Base-by-base conservation (phyloP, 305 asterid genomes). In the Ruellia speciosa region DNA sequence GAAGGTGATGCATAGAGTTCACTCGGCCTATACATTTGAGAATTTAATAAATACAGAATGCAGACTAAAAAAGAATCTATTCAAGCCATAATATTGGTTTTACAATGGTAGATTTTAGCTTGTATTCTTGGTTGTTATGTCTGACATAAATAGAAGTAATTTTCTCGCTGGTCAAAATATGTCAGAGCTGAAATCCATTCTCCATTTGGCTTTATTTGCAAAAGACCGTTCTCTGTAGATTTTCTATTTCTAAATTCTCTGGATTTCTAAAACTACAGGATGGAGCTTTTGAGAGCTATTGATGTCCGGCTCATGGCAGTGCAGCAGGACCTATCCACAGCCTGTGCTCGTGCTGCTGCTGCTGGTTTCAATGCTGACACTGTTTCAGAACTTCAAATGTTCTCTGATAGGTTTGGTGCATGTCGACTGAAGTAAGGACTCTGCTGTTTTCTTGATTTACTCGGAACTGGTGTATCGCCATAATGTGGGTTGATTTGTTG, bases 261-360 rank as follows among this genome's bases (percentile, higher is more conserved):
- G 18, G 52, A 28, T 40, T 37, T 2, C 53, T 14, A 31, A 47
- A 17, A 59, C 45, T 56, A 58, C 78, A 86, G 95, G 82, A 86
- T 81, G 78, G 95, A 86, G 77, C 72, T 83, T 62, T 66, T 77
- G 67, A 75, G 85, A 77, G 92, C 95, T 59, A 86, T 86, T 61
- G 95, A 83, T 74, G 84, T 83, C 58, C 76, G 95, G 81, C 85
- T 86, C 63, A 76, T 56, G 46, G 86, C 92, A 18, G 95, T 77
- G 47, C 81, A 71, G 65, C 85, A 86, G 77, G 95, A 83, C 69
- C 71, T 86, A 52, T 65, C 76, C 9, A 54, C 83, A 57, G 83
- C 95, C 34, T 75, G 63, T 73, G 66, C 77, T 66, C 89, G 89
- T 49, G 83, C 95, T 39, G 80, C 79, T 50, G 82, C 87, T 43